Evolutionary conservation across 108 stramenopile genomes (phyloP).

Genomic region (Cyclostephanos tholiformis): DNA sequence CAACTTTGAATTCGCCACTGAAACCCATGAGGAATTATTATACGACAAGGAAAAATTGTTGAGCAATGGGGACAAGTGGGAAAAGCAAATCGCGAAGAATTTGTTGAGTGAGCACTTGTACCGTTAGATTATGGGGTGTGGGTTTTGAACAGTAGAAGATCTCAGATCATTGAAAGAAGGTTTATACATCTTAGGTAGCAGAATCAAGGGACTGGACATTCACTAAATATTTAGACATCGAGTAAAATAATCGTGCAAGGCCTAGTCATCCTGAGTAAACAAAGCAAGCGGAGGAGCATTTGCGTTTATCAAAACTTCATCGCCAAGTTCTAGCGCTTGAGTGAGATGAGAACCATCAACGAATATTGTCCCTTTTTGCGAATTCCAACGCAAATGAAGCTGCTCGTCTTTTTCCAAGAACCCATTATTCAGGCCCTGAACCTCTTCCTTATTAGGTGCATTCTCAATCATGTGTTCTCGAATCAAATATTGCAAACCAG

Average conservation of each 20-base stretch:
- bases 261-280: slow-evolving; percentile 34
- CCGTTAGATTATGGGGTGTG: slow-evolving; percentile 64
- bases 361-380: slow-evolving; percentile 86
- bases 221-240: background rate
- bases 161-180: background rate
- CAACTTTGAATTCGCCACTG: slow-evolving; percentile 99
- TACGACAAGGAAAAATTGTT: slow-evolving; percentile 99
- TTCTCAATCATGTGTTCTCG: slow-evolving; percentile 86
- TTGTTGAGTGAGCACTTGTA: slow-evolving; percentile 95
- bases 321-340: slow-evolving; percentile 86
- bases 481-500: slow-evolving; percentile 88
- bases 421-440: slow-evolving; percentile 59
- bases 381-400: slow-evolving; percentile 91
- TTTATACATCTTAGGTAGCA: background rate
- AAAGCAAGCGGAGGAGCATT: slow-evolving; percentile 79
- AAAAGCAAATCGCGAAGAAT: slow-evolving; percentile 97
- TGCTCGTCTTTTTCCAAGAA: slow-evolving; percentile 62
- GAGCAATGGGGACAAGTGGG: slow-evolving; percentile 99
- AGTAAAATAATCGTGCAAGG: background rate
- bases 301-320: slow-evolving; percentile 82
- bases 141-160: background rate
- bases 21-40: slow-evolving; percentile 98
- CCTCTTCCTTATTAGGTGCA: slow-evolving; percentile 50
- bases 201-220: background rate
- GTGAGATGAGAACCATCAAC: slow-evolving; percentile 88